A percentile compares a stretch with the other conserved stretches of the same genome.
These are phyloP conservation scores for Apiospora hydei DNA, from an alignment of 2,329 filamentous ascomycete genomes.

Conservation along the genomic window DNA sequence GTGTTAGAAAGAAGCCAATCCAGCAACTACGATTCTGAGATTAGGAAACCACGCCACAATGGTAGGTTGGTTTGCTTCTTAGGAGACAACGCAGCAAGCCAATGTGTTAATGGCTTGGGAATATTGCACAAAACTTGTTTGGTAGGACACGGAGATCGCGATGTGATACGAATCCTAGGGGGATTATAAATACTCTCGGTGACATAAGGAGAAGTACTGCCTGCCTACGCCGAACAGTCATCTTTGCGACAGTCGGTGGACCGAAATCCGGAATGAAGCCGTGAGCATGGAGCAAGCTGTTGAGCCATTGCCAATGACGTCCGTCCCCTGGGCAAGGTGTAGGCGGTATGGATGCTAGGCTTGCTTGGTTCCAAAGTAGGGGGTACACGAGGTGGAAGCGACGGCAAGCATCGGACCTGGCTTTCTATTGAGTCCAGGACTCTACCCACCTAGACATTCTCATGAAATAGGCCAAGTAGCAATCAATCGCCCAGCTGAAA, in stretches of 20 bases:
- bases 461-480: not conserved
- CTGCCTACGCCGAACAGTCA: not conserved
- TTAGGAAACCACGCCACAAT: slow-evolving; percentile 11
- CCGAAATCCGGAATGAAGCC: slow-evolving; percentile 8
- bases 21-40: slow-evolving; percentile 4
- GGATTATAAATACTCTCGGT: not conserved
- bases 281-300: slow-evolving; percentile 4
- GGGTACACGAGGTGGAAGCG: not conserved
- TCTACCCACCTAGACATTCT: not conserved
- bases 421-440: not conserved
- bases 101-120: not conserved
- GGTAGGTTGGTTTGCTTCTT: not conserved
- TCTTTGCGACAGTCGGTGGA: slow-evolving; percentile 15
- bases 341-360: slow-evolving; percentile 1
- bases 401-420: slow-evolving; percentile 3
- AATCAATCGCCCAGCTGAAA: not conserved
- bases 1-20: not conserved
- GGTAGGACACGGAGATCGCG: not conserved
- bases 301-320: not conserved
- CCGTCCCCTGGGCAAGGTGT: not conserved
- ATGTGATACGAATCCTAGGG: not conserved
- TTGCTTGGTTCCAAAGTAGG: not conserved
- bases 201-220: not conserved
- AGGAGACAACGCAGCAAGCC: slow-evolving; percentile 7
- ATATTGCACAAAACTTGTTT: slow-evolving; percentile 10